These are phyloP conservation scores for Nidularia pulvinata DNA, from an alignment of 768 basidiomycete genomes.

Conservation along the genomic window DNA sequence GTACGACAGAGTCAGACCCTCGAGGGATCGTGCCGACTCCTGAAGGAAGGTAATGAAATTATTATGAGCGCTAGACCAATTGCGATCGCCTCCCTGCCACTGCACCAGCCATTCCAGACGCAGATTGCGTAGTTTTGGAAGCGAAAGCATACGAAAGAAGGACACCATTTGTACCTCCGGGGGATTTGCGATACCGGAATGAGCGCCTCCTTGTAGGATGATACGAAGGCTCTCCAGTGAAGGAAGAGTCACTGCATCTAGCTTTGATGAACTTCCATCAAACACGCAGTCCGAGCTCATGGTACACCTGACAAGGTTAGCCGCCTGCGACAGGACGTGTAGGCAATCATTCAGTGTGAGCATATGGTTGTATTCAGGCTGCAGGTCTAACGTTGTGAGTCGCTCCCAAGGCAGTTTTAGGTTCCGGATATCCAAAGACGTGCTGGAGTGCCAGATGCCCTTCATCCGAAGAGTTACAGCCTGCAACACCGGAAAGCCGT, in stretches of 20 bases:
- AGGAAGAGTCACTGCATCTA: conserved; percentile 18
- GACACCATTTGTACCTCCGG: conserved; percentile 18
- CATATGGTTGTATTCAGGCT: conserved; percentile 25
- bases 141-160: conserved; percentile 27
- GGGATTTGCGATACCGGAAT: conserved; percentile 3
- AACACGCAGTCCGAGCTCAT: conserved; percentile 28
- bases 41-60: conserved; percentile 26
- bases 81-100: not conserved
- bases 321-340: conserved; percentile 25
- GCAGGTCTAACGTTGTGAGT: conserved; percentile 32
- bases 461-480: conserved; percentile 26
- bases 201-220: conserved; percentile 21
- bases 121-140: conserved; percentile 25
- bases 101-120: conserved; percentile 31
- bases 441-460: conserved; percentile 14
- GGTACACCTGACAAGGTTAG: conserved; percentile 25
- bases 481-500: conserved; percentile 22
- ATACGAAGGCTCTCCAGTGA: conserved; percentile 28
- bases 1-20: conserved; percentile 29
- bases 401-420: conserved; percentile 36
- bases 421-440: conserved; percentile 17
- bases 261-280: conserved; percentile 1
- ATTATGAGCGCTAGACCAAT: conserved; percentile 17
- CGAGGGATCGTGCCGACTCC: conserved; percentile 20
- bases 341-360: conserved; percentile 33